These are phyloP conservation scores for Pichiaceae sp. DNA, from an alignment of 1,139 yeast genomes.

Conservation along the genomic window DNA sequence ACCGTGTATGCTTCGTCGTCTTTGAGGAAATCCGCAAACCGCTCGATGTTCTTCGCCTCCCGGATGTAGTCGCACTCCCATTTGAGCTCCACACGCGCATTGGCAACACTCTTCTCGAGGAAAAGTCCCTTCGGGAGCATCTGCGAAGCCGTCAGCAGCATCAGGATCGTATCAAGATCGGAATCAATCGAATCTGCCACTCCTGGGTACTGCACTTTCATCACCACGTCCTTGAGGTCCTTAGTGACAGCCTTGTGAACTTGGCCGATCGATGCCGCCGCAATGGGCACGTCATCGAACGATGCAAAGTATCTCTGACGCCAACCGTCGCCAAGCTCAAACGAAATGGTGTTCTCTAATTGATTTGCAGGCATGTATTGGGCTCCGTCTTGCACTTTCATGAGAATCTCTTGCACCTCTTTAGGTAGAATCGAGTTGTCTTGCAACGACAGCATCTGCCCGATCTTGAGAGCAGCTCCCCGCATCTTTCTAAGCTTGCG, in stretches of 20 bases:
- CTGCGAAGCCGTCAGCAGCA: conserved; percentile 79
- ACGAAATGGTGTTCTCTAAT: conserved; percentile 63
- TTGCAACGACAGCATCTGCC: conserved; percentile 93
- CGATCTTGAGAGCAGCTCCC: conserved; percentile 95
- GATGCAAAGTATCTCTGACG: conserved; percentile 52
- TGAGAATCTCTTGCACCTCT: conserved; percentile 72
- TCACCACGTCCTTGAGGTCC: conserved; percentile 62
- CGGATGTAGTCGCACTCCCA: conserved; percentile 97
- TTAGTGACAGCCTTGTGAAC: conserved; percentile 78
- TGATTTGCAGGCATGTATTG: conserved; percentile 96
- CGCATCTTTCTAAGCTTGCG: conserved; percentile 87
- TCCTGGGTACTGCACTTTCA: conserved; percentile 97
- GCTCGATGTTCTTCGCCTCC: conserved; percentile 73
- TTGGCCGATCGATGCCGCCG: conserved; percentile 97
- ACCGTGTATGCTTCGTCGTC: conserved; percentile 69
- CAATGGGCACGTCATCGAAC: conserved; percentile 86
- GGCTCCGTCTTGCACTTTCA: conserved; percentile 87
- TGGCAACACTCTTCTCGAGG: conserved; percentile 84
- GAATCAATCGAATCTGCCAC: conserved; percentile 90
- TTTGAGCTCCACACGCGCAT: conserved; percentile 85
- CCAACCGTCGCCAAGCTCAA: conserved; percentile 79
- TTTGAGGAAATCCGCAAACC: conserved; percentile 53
- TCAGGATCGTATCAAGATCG: conserved; percentile 75
- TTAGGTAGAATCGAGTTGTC: conserved; percentile 77
- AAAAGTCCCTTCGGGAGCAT: conserved; percentile 87